These are phyloP conservation scores for Hanseniaspora thailandica DNA, from an alignment of 805 yeast genomes.

Conservation along the genomic window DNA sequence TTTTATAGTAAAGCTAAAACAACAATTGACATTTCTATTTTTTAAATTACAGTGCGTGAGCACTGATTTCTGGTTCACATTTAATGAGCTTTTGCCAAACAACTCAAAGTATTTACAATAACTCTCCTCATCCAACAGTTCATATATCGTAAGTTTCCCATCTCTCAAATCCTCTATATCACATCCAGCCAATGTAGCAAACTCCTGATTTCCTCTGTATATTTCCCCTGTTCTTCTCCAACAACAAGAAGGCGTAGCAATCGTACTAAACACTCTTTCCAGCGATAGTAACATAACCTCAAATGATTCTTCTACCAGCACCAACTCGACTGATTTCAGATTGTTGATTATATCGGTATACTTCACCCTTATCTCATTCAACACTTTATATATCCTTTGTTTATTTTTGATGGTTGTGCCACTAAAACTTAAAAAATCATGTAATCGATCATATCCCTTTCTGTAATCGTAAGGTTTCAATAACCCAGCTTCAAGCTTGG, in stretches of 20 bases:
- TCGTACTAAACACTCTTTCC: conserved; percentile 87
- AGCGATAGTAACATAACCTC: conserved; percentile 88
- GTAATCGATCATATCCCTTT: conserved; percentile 80
- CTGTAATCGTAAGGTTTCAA: conserved; percentile 89
- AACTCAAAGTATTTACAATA: conserved; percentile 97
- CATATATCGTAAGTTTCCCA: conserved; percentile 85
- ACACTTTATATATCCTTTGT: conserved; percentile 74
- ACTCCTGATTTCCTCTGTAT: conserved; percentile 87
- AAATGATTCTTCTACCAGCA: conserved; percentile 83
- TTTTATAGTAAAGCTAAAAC: conserved; percentile 86
- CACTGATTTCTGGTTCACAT: conserved; percentile 89
- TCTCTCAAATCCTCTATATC: conserved; percentile 82
- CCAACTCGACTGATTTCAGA: conserved; percentile 79
- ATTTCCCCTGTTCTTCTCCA: conserved; percentile 98
- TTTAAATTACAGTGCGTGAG: conserved; percentile 80
- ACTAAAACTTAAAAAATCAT: conserved; percentile 54
- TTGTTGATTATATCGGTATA: conserved; percentile 86
- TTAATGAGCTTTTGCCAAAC: conserved; percentile 92
- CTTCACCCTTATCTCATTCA: conserved; percentile 79
- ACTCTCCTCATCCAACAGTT: conserved; percentile 87
- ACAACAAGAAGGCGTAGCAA: conserved; percentile 95
- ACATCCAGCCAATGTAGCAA: conserved; percentile 85
- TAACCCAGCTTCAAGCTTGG: conserved; percentile 86
- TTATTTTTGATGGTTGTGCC: conserved; percentile 84
- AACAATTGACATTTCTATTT: conserved; percentile 79